Evolutionary conservation across 176 grass and related monocot species (phyloP).

Genomic region (Bromus sterilis): DNA sequence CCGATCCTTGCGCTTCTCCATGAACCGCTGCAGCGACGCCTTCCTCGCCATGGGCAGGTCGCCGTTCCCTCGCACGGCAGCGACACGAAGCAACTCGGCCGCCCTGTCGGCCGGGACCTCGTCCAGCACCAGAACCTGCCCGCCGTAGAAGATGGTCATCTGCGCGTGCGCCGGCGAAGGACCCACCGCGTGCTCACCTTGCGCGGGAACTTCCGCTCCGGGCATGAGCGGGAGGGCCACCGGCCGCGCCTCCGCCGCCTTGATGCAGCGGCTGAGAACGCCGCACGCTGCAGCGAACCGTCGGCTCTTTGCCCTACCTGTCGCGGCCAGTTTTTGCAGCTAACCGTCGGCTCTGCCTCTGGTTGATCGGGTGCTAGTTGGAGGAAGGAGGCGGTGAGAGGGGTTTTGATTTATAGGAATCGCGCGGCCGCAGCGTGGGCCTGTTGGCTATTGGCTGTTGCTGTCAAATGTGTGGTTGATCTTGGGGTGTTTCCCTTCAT

Average conservation of each 20-base stretch:
- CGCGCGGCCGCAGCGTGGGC: no score
- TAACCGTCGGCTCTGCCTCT: no score
- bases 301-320: background rate
- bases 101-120: background rate
- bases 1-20: slow-evolving; percentile 55
- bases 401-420: no score
- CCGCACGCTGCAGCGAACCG: slow-evolving; percentile 38
- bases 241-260: background rate
- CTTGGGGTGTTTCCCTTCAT: no score
- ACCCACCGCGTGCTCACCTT: background rate
- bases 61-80: background rate
- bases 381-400: no score
- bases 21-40: slow-evolving; percentile 57
- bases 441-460: no score
- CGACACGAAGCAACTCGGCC: slow-evolving; percentile 23
- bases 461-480: no score
- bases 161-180: background rate
- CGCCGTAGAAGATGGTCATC: slow-evolving; percentile 62
- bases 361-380: no score
- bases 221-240: slow-evolving; percentile 8
- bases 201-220: background rate
- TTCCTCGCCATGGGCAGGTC: slow-evolving; percentile 57
- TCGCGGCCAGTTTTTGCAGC: background rate
- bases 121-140: slow-evolving; percentile 5
- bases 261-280: slow-evolving; percentile 49